phyloP scores from a whole-genome alignment of 2,329 filamentous ascomycete species.

The Simplicillium aogashimaense region DNA sequence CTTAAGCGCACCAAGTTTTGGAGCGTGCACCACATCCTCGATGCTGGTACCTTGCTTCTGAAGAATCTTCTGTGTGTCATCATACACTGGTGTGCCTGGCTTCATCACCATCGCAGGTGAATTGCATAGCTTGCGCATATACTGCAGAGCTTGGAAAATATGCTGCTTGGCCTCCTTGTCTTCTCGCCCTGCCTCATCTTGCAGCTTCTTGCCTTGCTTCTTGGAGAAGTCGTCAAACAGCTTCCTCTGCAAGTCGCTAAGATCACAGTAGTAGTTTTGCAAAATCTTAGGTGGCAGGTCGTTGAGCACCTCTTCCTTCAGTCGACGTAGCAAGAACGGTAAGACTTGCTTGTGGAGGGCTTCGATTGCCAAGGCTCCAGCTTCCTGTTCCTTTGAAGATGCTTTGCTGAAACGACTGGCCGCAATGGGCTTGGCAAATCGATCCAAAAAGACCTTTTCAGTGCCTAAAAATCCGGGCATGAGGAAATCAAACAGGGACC shows the following conservation, averaged over 20 bases:
- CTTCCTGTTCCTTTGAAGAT: slow-evolving; percentile 96
- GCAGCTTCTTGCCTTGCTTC: slow-evolving; percentile 82
- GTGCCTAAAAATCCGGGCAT: slow-evolving; percentile 98
- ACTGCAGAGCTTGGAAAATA: slow-evolving; percentile 97
- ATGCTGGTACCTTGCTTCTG: slow-evolving; percentile 70
- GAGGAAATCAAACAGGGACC: slow-evolving; percentile 96
- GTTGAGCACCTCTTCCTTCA: slow-evolving; percentile 96
- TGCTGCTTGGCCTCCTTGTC: slow-evolving; percentile 95
- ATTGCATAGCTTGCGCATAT: slow-evolving; percentile 99
- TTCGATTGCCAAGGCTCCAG: slow-evolving; percentile 89
- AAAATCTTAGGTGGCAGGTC: slow-evolving; percentile 96
- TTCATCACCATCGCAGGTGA: slow-evolving; percentile 95
- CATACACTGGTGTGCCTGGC: slow-evolving; percentile 82
- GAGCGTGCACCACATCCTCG: slow-evolving; percentile 79
- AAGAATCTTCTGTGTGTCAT: slow-evolving; percentile 74
- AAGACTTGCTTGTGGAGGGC: slow-evolving; percentile 98
- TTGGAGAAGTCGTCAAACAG: slow-evolving; percentile 95
- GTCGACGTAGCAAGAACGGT: slow-evolving; percentile 86
- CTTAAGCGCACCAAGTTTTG: slow-evolving; percentile 81
- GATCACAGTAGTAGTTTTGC: slow-evolving; percentile 98
- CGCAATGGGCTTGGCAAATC: slow-evolving; percentile 90
- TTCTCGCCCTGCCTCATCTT: slow-evolving; percentile 70
- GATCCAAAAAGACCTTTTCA: slow-evolving; percentile 89
- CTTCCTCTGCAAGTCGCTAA: slow-evolving; percentile 88
- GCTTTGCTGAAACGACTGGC: slow-evolving; percentile 94